phyloP scores from a whole-genome alignment of 2,329 filamentous ascomycete species.

The Botrytis squamosa region DNA sequence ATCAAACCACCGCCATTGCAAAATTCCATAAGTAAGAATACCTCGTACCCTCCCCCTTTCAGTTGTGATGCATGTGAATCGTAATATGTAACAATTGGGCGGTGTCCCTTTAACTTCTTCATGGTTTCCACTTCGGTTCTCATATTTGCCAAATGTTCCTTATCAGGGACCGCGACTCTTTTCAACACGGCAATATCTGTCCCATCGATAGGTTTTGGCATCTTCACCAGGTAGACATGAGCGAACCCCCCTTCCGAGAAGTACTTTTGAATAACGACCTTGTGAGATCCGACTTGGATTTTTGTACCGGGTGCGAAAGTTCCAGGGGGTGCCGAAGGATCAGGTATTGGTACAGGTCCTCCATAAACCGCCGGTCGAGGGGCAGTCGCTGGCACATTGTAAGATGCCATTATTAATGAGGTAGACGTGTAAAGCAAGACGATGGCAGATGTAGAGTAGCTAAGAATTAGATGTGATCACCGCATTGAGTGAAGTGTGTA shows the following conservation, averaged over 20 bases:
- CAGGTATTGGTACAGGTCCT: constrained; percentile 44
- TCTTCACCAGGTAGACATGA: constrained; percentile 93
- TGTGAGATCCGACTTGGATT: constrained; percentile 90
- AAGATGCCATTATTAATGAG: constrained; percentile 44
- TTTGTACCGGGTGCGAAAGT: constrained; percentile 94
- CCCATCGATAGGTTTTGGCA: constrained; percentile 56
- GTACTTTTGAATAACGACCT: constrained; percentile 94
- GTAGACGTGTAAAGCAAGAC: constrained; percentile 23
- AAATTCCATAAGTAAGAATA: constrained; percentile 97
- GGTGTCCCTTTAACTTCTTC: constrained; percentile 98
- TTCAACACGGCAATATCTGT: constrained; percentile 48
- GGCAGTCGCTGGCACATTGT: constrained; percentile 42
- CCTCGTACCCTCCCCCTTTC: constrained; percentile 90
- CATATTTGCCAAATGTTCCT: constrained; percentile 92
- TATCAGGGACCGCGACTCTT: constrained; percentile 93
- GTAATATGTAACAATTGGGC: constrained; percentile 95
- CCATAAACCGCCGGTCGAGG: constrained; percentile 48
- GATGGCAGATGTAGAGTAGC: constrained; percentile 23
- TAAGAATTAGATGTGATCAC: constrained; percentile 30
- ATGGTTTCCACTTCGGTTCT: constrained; percentile 98
- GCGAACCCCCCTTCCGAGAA: constrained; percentile 97
- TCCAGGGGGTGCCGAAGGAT: constrained; percentile 62
- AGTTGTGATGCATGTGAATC: constrained; percentile 97
- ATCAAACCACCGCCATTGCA: constrained; percentile 94
- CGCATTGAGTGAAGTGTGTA: constrained; percentile 34